Percentiles rank a stretch among this genome's conserved stretches.
phyloP scores from a whole-genome alignment of 164 flowering plant species.

The Hamamelis virginiana region DNA sequence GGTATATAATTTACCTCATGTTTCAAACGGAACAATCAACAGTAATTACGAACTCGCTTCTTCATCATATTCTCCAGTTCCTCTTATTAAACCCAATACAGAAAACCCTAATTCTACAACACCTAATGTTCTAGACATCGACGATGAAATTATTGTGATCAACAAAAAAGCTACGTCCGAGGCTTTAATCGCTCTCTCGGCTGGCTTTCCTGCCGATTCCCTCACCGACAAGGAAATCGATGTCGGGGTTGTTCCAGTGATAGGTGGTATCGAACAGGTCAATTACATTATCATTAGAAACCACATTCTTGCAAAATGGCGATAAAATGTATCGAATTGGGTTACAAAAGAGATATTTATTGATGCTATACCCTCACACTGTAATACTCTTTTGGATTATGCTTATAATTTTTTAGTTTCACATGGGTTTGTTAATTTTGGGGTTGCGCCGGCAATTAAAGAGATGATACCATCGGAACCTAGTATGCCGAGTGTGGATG shows the following conservation, averaged over 20 bases:
- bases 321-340: constrained; percentile 78
- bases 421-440: constrained; percentile 89
- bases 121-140: constrained; percentile 27
- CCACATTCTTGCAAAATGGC: constrained; percentile 90
- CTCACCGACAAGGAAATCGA: constrained; percentile 90
- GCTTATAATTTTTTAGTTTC: constrained; percentile 72
- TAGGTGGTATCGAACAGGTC: constrained; percentile 98
- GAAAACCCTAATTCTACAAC: constrained; percentile 19
- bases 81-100: constrained; percentile 2
- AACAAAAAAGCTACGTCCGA: constrained; percentile 87
- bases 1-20: constrained; percentile 29
- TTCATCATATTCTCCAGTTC: constrained; percentile 15
- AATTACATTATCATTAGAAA: constrained; percentile 90
- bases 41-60: constrained; percentile 12
- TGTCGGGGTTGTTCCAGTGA: constrained; percentile 62
- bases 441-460: constrained; percentile 76
- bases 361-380: constrained; percentile 64
- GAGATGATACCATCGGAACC: constrained; percentile 65
- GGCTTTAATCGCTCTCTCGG: constrained; percentile 76
- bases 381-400: constrained; percentile 51
- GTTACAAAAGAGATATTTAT: constrained; percentile 69
- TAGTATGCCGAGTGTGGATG: constrained; percentile 50
- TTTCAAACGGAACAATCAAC: constrained; percentile 12
- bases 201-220: constrained; percentile 94
- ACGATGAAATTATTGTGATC: constrained; percentile 87